Evolutionary conservation across 129 eudicot genomes (phyloP), one percentile per base, ranked within the genome.

Genomic region (Artemisia tridentata): DNA sequence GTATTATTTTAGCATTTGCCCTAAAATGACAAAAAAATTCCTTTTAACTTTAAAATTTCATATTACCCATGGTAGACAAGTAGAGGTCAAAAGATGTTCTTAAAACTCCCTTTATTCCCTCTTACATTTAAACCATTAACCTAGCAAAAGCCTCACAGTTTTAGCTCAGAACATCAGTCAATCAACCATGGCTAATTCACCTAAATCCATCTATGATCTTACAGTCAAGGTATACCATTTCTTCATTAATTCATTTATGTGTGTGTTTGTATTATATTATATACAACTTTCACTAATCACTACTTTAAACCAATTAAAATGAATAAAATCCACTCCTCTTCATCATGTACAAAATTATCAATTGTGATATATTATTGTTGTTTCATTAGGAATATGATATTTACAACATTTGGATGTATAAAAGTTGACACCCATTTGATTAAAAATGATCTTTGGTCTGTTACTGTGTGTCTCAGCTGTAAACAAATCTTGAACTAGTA

Each of bases 141-240:
- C 21, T 18, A 56, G 31, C 15, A 56, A 11, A 56, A 19, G 20
- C 62, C 31, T 19, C 63, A 57, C 8, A 57, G 25, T 57, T 11
- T 57, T 4, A 20, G 29, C 41, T 59, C 65, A 13, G 11, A 59
- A 25, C 65, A 59, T 25, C 16, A 34, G 65, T 70, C 25, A 31
- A 54, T 64, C 77, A 45, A 29, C 67, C 76, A 71, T 78, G 77
- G 16, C 59, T 27, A 18, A 46, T 68, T 46, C 46, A 15, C 72
- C 72, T 70, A 65, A 78, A 71, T 71, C 81, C 54, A 71, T 78
- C 67, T 17, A 78, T 71, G 67, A 78, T 63, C 50, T 78, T 16
- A 78, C 62, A 54, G 54, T 71, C 52, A 78, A 78, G 81, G 81
- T 78, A 70, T 62, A 69, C 71, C 25, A 9, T 23, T 14, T 62